Percentiles rank a stretch among this genome's conserved stretches.
Conservation (phyloP, 306 rosid genomes). For the Prunus kanzakura region DNA sequence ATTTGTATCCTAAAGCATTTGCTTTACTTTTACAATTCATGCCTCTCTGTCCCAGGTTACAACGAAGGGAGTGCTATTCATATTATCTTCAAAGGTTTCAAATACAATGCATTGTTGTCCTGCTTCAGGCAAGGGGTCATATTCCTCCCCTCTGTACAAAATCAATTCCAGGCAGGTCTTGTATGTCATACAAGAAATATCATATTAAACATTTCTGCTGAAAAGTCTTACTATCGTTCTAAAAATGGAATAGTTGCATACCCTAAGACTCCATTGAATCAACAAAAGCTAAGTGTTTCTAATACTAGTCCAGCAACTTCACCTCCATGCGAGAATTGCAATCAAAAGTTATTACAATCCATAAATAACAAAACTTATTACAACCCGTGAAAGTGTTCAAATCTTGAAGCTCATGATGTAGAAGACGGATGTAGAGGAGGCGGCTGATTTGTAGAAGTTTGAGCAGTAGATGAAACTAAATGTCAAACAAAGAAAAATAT, state of each 20-base stretch:
- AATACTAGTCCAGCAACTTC: conserved; percentile 37
- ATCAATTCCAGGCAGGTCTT: conserved; percentile 26
- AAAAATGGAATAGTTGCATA: conserved; percentile 49
- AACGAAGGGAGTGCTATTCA: conserved; percentile 51
- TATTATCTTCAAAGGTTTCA: conserved; percentile 60
- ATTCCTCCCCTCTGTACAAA: conserved; percentile 45
- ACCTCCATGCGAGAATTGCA: conserved; percentile 28
- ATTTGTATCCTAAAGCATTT: no score
- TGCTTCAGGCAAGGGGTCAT: conserved; percentile 39
- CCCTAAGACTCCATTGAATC: conserved; percentile 68
- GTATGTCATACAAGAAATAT: conserved; percentile 29
- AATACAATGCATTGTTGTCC: conserved; percentile 66
- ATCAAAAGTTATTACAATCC: no score
- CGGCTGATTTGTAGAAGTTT: no score
- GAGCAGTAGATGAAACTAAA: no score
- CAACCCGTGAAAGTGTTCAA: no score
- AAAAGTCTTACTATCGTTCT: conserved; percentile 26
- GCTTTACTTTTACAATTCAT: conserved; percentile 2
- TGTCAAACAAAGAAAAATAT: no score
- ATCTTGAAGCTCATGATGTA: no score
- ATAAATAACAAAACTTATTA: no score
- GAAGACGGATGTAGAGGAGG: no score
- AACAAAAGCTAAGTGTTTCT: conserved; percentile 37
- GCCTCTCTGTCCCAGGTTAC: conserved; percentile 39
- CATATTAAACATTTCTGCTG: conserved; percentile 33